phyloP scores from a whole-genome alignment of 768 basidiomycete genomes.

The Mycena kentingensis region DNA sequence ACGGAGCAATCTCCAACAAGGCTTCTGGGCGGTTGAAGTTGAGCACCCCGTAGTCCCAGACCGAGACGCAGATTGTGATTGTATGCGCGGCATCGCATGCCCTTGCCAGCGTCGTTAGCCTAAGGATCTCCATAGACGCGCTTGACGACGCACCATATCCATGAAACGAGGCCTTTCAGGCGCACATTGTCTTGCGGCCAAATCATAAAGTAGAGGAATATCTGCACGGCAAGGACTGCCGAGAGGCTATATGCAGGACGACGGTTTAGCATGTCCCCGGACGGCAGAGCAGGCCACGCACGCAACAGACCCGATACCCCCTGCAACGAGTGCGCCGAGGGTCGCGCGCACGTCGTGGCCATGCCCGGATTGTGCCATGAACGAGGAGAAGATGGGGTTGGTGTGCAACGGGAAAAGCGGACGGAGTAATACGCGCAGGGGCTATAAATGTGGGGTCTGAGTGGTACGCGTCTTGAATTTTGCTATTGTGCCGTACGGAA shows the following conservation, averaged over 20 bases:
- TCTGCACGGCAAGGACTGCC: background rate
- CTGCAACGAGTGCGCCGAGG: background rate
- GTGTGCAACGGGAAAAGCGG: no score
- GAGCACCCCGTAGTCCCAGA: background rate
- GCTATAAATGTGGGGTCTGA: no score
- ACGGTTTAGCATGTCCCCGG: background rate
- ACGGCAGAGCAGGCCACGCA: background rate
- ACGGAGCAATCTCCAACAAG: background rate
- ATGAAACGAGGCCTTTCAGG: background rate
- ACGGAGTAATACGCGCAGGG: no score
- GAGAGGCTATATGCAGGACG: background rate
- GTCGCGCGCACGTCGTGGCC: background rate
- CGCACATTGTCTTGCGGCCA: background rate
- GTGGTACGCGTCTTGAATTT: no score
- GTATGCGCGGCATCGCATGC: background rate
- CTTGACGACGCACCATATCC: background rate
- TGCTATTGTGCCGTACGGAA: no score
- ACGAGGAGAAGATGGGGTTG: no score
- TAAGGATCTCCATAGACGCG: background rate
- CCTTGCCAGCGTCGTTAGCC: background rate
- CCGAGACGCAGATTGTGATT: background rate
- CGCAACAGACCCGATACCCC: background rate
- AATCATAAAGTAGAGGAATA: constrained; percentile 1
- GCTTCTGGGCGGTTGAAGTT: background rate
- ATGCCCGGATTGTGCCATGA: no score